Base-by-base conservation (phyloP, 164 flowering plant species). In the Platanus orientalis region DNA sequence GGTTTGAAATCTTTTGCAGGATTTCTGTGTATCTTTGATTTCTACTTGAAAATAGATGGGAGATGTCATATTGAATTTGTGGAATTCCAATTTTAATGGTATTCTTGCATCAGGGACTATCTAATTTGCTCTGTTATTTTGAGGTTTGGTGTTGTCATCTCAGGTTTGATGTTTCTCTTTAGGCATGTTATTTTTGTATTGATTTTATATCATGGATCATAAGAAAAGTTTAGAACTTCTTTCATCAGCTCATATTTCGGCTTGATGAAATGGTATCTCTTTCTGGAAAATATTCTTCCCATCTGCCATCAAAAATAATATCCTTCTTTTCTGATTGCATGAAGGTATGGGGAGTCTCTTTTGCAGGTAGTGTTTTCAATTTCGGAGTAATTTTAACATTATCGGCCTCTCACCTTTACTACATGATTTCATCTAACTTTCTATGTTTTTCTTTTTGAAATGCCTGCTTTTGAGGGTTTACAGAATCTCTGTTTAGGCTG, bases 331-430 rank as follows among this genome's bases (percentile, higher is more conserved):
- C 45, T 58, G 57, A 30, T 39, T 67, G 44, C 60, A 17, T 50
- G 42, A 58, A 47, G 69, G 60, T 65, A 58, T 45, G 40, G 67
- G 57, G 70, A 60, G 27, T 59, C 62, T 49, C 62, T 36, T 60
- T 63, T 17, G 65, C 79, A 78, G 83, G 84, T 81, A 73, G 79
- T 65, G 63, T 42, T 64, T 44, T 67, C 20, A 14, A 60, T 66
- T 67, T 65, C 59, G 14, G 20, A 24, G 59, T 28, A 44, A 6
- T 19, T 47, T 30, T n/a, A 9, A 16, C 24, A n/a, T 14, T 44
- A 12, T 65, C 36, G 5, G 26, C 7, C 20, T 52, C 25, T 12
- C 28, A 45, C 62, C 14, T 52, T 48, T 20, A 29, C 28, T 25
- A 28, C 13, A 45, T 45, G 49, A 2, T 12, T 28, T 20, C n/a